Conservation (phyloP, 2,329 filamentous ascomycete genomes). For the Basipetospora sp. region DNA sequence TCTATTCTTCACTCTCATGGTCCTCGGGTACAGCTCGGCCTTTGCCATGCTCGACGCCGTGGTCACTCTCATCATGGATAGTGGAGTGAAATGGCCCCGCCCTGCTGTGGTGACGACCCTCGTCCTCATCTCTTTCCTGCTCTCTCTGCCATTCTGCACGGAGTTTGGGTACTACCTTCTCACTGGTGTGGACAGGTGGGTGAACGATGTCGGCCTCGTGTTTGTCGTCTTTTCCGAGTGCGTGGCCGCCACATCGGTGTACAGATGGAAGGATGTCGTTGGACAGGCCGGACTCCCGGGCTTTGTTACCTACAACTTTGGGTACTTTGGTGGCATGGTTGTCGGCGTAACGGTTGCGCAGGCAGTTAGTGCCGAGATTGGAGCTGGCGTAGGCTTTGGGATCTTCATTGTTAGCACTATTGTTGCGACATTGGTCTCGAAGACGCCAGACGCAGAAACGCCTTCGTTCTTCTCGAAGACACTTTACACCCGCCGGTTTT, state of each 20-base stretch:
- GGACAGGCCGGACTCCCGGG: constrained; percentile 28
- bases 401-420: constrained; percentile 30
- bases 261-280: constrained; percentile 34
- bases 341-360: constrained; percentile 37
- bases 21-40: constrained; percentile 42
- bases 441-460: constrained; percentile 25
- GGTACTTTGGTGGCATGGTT: constrained; percentile 38
- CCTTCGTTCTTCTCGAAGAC: constrained; percentile 28
- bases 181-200: constrained; percentile 39
- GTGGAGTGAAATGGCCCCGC: constrained; percentile 30
- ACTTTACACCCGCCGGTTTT: constrained; percentile 25
- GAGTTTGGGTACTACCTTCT: constrained; percentile 42
- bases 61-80: constrained; percentile 38
- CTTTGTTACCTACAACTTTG: constrained; percentile 31
- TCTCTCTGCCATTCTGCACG: constrained; percentile 42
- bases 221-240: constrained; percentile 40
- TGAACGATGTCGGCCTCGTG: constrained; percentile 38
- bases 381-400: constrained; percentile 37
- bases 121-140: constrained; percentile 34
- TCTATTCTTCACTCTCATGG: constrained; percentile 42
- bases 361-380: constrained; percentile 25
- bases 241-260: constrained; percentile 36
- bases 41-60: constrained; percentile 45
- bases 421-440: constrained; percentile 25
- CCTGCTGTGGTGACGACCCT: constrained; percentile 34